Base-by-base conservation (phyloP, 768 basidiomycete species). In the Amanita pseudoporphyria region DNA sequence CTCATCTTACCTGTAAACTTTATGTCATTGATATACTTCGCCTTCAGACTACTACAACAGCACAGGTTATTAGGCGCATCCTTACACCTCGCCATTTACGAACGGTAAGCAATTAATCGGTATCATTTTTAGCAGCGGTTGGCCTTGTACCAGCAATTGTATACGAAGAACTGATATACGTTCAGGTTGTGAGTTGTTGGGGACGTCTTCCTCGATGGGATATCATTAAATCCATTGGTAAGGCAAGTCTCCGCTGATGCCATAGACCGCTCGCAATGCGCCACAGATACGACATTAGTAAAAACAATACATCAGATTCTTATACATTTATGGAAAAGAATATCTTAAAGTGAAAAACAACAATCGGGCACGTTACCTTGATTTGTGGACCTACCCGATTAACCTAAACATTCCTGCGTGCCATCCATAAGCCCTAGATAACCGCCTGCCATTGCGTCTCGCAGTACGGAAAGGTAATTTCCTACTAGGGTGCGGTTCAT, bases 11-110 rank as follows among this genome's bases (percentile, higher is more conserved):
- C 16, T 14, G 10, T 28, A 7, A 28, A 28, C 26, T 28, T 7
- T 28, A 28, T 28, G 26, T 35, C 9, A 33, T 28, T 37, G 18
- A 45, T 24, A 22, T 31, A 28, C 4, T 28, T 36, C 35, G 39
- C 39, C 24, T 22, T 19, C 53, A 76, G 76, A 78, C 53, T 77
- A 77, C 48, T 77, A 77, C 58, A 77, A 73, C 5, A 58, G 73
- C 5, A 57, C 68, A 5, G 71, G 72, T 48, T 71, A 62, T 56
- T 67, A 66, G 58, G 73, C 72, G 55, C 58, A 71, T 60, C 9
- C 9, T 6, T 10, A 12, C 9, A 9, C 4, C n/a, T 16, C 6
- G 44, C 16, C 10, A n/a, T 43, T 33, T 18, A n/a, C n/a, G n/a
- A 70, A 67, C 64, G 74, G 18, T 71, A 71, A 10, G 72, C 76